Evolutionary conservation across 2,329 filamentous ascomycete species (phyloP).

Genomic region (Zymoseptoria pseudotritici): DNA sequence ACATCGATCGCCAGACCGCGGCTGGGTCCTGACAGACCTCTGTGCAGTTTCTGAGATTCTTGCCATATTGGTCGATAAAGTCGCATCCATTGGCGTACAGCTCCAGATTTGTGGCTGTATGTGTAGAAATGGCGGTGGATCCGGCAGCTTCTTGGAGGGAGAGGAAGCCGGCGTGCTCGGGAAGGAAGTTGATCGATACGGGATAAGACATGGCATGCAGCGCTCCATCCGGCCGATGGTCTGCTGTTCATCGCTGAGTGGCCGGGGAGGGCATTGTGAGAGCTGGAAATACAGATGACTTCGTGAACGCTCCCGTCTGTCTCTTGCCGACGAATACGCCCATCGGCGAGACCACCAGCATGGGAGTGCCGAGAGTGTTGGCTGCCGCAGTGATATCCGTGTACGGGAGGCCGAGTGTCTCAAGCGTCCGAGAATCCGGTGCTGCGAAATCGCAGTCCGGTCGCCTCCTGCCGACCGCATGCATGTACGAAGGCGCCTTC

Average conservation of each 20-base stretch:
- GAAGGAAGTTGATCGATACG: neutral
- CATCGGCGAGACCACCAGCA: neutral
- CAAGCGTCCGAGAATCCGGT: neutral
- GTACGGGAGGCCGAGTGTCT: neutral
- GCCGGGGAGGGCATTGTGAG: neutral
- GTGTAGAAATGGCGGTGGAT: neutral
- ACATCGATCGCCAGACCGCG: neutral
- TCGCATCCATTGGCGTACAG: conserved; percentile 1
- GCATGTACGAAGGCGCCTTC: conserved; percentile 22
- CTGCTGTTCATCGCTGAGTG: neutral
- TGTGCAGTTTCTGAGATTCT: neutral
- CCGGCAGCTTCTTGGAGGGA: conserved; percentile 1
- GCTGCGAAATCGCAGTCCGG: neutral
- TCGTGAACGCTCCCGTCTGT: neutral
- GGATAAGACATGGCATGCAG: neutral
- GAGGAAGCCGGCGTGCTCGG: neutral
- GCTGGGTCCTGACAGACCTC: neutral
- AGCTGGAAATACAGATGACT: neutral
- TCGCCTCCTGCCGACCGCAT: neutral
- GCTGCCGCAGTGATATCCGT: neutral
- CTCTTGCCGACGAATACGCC: neutral
- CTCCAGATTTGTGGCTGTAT: neutral
- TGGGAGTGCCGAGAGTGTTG: neutral
- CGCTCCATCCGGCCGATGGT: too few relatives aligned
- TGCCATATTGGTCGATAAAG: neutral